Evolutionary conservation across 2,329 filamentous ascomycete genomes (phyloP).

Genomic region (Escovopsis weberi): DNA sequence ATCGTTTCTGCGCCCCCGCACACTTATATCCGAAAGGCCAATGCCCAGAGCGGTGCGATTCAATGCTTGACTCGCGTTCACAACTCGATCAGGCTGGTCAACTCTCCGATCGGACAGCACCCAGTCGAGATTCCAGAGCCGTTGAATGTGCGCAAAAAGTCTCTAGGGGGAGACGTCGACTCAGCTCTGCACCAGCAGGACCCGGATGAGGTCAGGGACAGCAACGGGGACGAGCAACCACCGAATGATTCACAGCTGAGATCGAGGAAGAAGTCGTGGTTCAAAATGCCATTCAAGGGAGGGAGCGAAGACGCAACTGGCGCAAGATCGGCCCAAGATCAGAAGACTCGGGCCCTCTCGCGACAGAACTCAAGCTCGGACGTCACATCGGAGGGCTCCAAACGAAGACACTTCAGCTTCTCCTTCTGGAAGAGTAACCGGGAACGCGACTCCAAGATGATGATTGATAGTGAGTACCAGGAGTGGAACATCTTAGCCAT

Average conservation of each 20-base stretch:
- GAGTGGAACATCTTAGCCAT: not conserved
- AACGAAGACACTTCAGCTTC: constrained; percentile 39
- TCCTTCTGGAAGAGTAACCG: constrained; percentile 41
- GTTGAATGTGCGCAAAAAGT: constrained; percentile 28
- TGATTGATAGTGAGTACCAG: constrained; percentile 26
- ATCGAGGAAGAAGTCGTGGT: constrained; percentile 36
- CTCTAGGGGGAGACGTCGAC: constrained; percentile 10
- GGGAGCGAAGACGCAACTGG: constrained; percentile 1
- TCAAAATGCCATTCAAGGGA: constrained; percentile 31
- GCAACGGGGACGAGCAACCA: constrained; percentile 8
- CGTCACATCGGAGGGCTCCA: constrained; percentile 17
- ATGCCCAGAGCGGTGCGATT: constrained; percentile 22
- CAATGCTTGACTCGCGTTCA: constrained; percentile 32
- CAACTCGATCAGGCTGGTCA: constrained; percentile 41
- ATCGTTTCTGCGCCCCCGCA: constrained; percentile 32
- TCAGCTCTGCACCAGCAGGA: constrained; percentile 9
- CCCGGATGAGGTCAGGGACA: constrained; percentile 7
- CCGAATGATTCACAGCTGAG: constrained; percentile 4
- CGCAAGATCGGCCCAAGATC: constrained; percentile 1
- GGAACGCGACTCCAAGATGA: constrained; percentile 28
- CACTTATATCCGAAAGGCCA: constrained; percentile 15
- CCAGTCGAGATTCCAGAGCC: constrained; percentile 22
- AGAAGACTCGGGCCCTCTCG: constrained; percentile 3
- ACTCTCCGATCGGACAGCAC: constrained; percentile 27
- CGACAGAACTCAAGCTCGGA: constrained; percentile 9